Evolutionary conservation across 345 rosid genomes (phyloP).

Genomic region (Trapa incisa): DNA sequence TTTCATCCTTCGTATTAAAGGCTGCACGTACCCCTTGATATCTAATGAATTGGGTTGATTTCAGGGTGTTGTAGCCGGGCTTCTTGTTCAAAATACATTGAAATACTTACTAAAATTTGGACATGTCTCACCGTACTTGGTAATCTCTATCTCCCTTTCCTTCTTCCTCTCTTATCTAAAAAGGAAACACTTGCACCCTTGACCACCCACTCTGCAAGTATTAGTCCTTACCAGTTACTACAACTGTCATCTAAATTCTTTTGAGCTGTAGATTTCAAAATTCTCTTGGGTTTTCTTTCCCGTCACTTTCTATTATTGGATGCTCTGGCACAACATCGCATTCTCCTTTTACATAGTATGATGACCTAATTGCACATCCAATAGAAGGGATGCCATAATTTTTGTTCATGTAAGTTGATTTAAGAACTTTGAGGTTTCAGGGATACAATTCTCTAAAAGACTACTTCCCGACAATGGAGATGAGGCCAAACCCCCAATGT

Average conservation of each 20-base stretch:
- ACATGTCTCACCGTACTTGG: slow-evolving; percentile 79
- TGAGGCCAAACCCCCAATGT: slow-evolving; percentile 95
- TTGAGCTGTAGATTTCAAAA: background rate
- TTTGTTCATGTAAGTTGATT: slow-evolving; percentile 7
- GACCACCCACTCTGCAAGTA: background rate
- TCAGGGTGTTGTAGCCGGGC: slow-evolving; percentile 97
- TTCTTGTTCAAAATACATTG: slow-evolving; percentile 80
- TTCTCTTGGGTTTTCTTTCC: background rate
- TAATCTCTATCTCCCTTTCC: slow-evolving; percentile 18
- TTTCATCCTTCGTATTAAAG: background rate
- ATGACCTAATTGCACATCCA: background rate
- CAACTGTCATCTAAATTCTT: background rate
- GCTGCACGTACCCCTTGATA: slow-evolving; percentile 1
- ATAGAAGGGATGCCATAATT: slow-evolving; percentile 1
- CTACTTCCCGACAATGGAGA: slow-evolving; percentile 88
- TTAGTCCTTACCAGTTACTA: background rate
- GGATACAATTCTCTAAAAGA: slow-evolving; percentile 94
- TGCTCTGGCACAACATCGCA: background rate
- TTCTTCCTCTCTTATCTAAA: background rate
- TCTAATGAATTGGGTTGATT: slow-evolving; percentile 9
- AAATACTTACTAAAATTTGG: slow-evolving; percentile 80
- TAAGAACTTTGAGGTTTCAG: slow-evolving; percentile 25
- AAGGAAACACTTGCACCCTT: background rate
- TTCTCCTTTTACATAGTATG: background rate
- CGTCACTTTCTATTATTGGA: background rate